phyloP scores from a whole-genome alignment of 2,329 filamentous ascomycete species.

The Trichoderma pleuroti region DNA sequence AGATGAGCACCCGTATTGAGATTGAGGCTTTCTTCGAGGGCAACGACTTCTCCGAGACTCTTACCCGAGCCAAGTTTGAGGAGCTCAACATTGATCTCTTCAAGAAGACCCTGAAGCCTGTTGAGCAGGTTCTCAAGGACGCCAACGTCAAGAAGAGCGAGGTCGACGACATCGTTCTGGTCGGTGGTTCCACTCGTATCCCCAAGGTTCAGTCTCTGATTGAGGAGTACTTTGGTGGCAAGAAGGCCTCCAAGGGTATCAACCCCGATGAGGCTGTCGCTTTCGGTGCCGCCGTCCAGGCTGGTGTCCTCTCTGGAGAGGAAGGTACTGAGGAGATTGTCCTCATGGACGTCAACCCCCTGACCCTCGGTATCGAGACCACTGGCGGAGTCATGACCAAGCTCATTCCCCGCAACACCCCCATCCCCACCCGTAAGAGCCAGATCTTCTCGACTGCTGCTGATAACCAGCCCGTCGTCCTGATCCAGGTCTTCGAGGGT shows the following conservation, averaged over 20 bases:
- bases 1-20: slow-evolving; percentile 90
- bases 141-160: slow-evolving; percentile 96
- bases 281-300: slow-evolving; percentile 95
- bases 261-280: slow-evolving; percentile 99
- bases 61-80: slow-evolving; percentile 98
- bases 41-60: slow-evolving; percentile 96
- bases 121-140: slow-evolving; percentile 97
- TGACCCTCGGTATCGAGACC: slow-evolving; percentile 96
- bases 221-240: slow-evolving; percentile 91
- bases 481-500: slow-evolving; percentile 94
- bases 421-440: slow-evolving; percentile 92
- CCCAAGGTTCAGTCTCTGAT: slow-evolving; percentile 94
- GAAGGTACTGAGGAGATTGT: slow-evolving; percentile 75
- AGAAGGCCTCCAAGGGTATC: slow-evolving; percentile 98
- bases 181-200: slow-evolving; percentile 98
- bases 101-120: slow-evolving; percentile 98
- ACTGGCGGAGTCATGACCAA: slow-evolving; percentile 98
- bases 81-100: slow-evolving; percentile 98
- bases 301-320: slow-evolving; percentile 89
- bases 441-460: slow-evolving; percentile 97
- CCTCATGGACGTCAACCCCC: slow-evolving; percentile 95
- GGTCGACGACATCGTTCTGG: slow-evolving; percentile 93
- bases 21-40: slow-evolving; percentile 97
- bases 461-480: slow-evolving; percentile 92
- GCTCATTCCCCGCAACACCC: slow-evolving; percentile 90